Evolutionary conservation across 1,284 basidiomycete species (phyloP).

Genomic region (Puccinia triticina): DNA sequence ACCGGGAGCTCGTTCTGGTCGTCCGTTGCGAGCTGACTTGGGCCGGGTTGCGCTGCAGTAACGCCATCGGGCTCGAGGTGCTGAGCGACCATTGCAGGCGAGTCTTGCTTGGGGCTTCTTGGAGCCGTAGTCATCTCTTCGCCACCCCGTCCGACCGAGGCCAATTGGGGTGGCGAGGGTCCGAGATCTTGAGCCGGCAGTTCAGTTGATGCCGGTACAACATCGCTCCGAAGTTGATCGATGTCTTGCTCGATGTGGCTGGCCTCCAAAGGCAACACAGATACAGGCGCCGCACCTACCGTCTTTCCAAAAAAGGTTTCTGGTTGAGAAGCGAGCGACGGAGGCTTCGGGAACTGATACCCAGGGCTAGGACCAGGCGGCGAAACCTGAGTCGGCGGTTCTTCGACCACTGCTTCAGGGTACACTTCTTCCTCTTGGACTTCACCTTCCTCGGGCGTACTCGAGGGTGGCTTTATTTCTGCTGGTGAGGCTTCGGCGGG

Average conservation of each 20-base stretch:
- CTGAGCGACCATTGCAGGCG: neutral
- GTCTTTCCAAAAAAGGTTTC: neutral
- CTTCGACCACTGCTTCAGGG: neutral
- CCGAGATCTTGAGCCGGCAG: neutral
- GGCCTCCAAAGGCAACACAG: neutral
- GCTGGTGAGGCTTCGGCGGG: neutral
- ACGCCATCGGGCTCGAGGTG: neutral
- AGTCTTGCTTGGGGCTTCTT: neutral
- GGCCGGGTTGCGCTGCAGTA: neutral
- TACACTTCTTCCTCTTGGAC: neutral
- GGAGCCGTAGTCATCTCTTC: no score
- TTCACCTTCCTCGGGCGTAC: conserved; percentile 28
- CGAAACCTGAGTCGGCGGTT: neutral
- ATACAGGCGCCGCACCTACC: neutral
- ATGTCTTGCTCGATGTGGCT: neutral
- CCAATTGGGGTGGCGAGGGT: neutral
- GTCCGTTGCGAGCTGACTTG: neutral
- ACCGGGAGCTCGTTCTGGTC: neutral
- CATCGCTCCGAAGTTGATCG: neutral
- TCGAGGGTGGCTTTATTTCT: neutral
- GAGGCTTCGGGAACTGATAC: neutral
- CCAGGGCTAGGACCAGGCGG: neutral
- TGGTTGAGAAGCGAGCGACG: neutral
- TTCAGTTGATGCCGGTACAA: neutral
- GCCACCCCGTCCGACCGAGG: neutral